Evolutionary conservation across 2,329 filamentous ascomycete species (phyloP).

Genomic region (Apiospora kogelbergensis): DNA sequence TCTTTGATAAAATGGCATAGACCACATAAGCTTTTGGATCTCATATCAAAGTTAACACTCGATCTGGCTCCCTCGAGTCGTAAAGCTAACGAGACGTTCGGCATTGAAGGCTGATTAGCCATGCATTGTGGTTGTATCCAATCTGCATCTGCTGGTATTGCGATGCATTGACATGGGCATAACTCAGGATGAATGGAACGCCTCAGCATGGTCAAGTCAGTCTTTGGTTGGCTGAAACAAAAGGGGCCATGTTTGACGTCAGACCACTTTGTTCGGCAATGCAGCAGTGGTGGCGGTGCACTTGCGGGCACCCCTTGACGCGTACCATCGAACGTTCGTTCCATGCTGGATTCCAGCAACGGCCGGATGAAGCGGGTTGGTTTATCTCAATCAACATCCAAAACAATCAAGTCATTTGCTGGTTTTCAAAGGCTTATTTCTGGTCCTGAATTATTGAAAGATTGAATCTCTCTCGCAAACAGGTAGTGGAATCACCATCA

Average conservation of each 20-base stretch:
- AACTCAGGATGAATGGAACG: not conserved
- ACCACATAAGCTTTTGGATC: not conserved
- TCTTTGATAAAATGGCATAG: not conserved
- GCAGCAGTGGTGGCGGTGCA: slow-evolving; percentile 1
- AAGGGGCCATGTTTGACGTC: slow-evolving; percentile 3
- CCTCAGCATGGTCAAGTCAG: not conserved
- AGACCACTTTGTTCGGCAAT: not conserved
- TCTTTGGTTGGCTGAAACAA: not conserved
- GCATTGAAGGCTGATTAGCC: not conserved
- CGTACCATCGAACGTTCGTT: not conserved
- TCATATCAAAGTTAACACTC: not conserved
- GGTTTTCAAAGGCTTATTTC: not conserved
- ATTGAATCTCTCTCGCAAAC: not conserved
- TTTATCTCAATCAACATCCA: not conserved
- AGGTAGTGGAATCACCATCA: no score
- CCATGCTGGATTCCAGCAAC: not conserved
- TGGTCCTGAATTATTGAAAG: not conserved
- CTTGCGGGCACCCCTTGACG: not conserved
- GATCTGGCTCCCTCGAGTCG: not conserved
- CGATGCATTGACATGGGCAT: not conserved
- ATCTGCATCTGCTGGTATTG: not conserved
- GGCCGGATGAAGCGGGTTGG: not conserved
- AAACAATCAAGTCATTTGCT: not conserved
- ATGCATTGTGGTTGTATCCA: not conserved
- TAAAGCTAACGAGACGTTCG: not conserved